Evolutionary conservation across 495 filamentous ascomycete genomes (phyloP).

Genomic region (Hypoxylon lenormandii): DNA sequence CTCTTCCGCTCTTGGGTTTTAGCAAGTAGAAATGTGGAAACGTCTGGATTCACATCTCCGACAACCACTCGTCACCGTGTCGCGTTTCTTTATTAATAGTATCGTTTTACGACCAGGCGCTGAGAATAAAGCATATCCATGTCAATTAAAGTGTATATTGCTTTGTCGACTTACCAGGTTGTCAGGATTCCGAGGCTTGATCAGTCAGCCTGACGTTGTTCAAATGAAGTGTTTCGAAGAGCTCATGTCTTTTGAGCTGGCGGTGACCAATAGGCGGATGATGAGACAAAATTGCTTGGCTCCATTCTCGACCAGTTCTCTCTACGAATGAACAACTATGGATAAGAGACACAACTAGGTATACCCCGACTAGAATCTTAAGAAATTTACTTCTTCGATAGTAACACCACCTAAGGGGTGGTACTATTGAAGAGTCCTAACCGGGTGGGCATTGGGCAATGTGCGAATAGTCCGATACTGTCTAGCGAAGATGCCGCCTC

Average conservation of each 20-base stretch:
- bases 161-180: neutral
- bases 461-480: neutral
- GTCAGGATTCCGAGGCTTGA: neutral
- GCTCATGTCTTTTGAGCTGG: too few relatives aligned
- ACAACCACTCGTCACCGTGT: conserved; percentile 12
- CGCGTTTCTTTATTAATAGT: conserved; percentile 20
- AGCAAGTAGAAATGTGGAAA: conserved; percentile 19
- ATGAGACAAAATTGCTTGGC: too few relatives aligned
- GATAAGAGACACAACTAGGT: too few relatives aligned
- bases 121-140: neutral
- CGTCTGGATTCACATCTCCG: conserved; percentile 10
- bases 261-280: too few relatives aligned
- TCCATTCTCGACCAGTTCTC: too few relatives aligned
- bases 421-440: too few relatives aligned
- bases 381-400: too few relatives aligned
- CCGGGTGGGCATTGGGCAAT: neutral
- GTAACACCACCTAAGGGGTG: too few relatives aligned
- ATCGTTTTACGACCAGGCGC: neutral
- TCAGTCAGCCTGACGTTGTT: too few relatives aligned
- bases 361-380: too few relatives aligned
- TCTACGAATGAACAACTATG: too few relatives aligned
- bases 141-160: neutral
- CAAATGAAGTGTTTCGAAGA: too few relatives aligned
- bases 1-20: conserved; percentile 14
- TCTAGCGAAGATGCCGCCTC: conserved; percentile 2